Percentiles rank a stretch among this genome's conserved stretches.
Evolutionary conservation across 2,329 filamentous ascomycete genomes (phyloP).

Genomic region (Diaporthe aspalathi): DNA sequence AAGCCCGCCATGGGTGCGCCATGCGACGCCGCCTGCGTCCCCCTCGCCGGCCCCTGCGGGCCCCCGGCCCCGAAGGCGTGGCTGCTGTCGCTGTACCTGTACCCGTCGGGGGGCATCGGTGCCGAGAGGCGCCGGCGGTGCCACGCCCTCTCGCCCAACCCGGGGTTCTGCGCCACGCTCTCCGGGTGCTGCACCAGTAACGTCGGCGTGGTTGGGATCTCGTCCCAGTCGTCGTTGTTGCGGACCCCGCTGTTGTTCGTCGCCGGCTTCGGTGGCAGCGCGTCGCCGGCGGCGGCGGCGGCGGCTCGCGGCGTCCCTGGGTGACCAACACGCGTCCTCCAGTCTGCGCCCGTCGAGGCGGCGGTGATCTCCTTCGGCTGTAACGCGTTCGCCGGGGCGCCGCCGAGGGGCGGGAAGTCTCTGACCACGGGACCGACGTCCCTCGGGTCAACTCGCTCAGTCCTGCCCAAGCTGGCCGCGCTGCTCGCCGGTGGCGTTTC

Average conservation of each 20-base stretch:
- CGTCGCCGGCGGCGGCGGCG: slow-evolving; percentile 70
- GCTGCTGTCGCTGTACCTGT: not conserved
- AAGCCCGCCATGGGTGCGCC: too few relatives aligned
- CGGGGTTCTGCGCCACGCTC: slow-evolving; percentile 21
- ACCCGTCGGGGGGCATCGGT: slow-evolving; percentile 6
- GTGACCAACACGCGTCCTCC: not conserved
- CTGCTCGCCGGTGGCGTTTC: not conserved
- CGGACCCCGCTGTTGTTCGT: not conserved
- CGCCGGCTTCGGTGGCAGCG: not conserved
- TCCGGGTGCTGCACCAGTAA: slow-evolving; percentile 28
- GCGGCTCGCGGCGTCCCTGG: slow-evolving; percentile 75
- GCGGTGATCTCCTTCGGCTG: not conserved
- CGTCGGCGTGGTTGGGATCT: slow-evolving; percentile 23
- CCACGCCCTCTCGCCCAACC: slow-evolving; percentile 35
- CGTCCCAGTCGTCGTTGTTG: not conserved
- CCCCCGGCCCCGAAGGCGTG: not conserved
- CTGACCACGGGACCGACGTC: slow-evolving; percentile 23
- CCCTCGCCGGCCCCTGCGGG: not conserved
- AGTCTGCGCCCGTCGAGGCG: slow-evolving; percentile 32
- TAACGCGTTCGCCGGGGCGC: not conserved
- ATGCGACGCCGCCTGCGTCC: not conserved
- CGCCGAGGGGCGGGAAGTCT: slow-evolving; percentile 2
- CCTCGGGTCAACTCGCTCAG: not conserved
- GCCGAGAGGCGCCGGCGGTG: slow-evolving; percentile 32
- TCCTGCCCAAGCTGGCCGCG: not conserved